A percentile compares a stretch with the other conserved stretches of the same genome.
These are phyloP conservation scores for Poronia punctata DNA, from an alignment of 495 filamentous ascomycete species.

Conservation along the genomic window DNA sequence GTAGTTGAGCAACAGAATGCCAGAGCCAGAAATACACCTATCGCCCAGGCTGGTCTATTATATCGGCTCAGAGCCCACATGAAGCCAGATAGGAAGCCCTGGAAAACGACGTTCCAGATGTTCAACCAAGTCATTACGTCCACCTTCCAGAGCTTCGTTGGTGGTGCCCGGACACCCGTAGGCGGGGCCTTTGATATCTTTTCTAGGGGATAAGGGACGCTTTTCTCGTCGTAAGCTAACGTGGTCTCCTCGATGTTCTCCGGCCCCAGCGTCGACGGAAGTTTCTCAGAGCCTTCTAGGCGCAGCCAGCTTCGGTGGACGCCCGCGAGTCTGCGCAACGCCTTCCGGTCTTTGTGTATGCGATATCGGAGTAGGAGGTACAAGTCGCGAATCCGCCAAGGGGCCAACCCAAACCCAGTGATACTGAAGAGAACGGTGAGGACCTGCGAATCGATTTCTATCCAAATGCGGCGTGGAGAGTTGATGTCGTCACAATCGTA, in stretches of 20 bases:
- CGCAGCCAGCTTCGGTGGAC: slow-evolving; percentile 69
- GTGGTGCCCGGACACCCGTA: slow-evolving; percentile 57
- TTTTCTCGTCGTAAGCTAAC: slow-evolving; percentile 21
- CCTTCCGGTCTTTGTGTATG: slow-evolving; percentile 42
- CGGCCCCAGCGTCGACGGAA: slow-evolving; percentile 38
- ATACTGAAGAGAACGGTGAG: slow-evolving; percentile 82
- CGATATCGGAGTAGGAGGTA: slow-evolving; percentile 63
- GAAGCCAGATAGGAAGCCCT: slow-evolving; percentile 59
- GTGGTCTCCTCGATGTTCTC: slow-evolving; percentile 36
- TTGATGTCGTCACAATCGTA: slow-evolving; percentile 66
- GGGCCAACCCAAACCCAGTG: slow-evolving; percentile 74
- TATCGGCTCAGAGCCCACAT: slow-evolving; percentile 77
- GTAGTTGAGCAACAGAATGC: slow-evolving; percentile 60
- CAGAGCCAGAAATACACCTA: slow-evolving; percentile 64
- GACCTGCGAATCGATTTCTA: slow-evolving; percentile 80
- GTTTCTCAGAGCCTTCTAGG: slow-evolving; percentile 47
- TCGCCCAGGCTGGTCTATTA: slow-evolving; percentile 64
- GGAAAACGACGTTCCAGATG: slow-evolving; percentile 69
- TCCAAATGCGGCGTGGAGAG: slow-evolving; percentile 68
- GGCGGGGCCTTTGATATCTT: slow-evolving; percentile 50
- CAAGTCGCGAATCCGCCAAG: slow-evolving; percentile 78
- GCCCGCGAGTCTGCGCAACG: slow-evolving; percentile 53
- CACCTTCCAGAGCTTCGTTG: slow-evolving; percentile 66
- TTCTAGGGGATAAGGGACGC: slow-evolving; percentile 48
- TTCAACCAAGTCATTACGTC: slow-evolving; percentile 74